These are phyloP conservation scores for Blastobotrys parvus DNA, from an alignment of 805 yeast genomes.

Conservation along the genomic window DNA sequence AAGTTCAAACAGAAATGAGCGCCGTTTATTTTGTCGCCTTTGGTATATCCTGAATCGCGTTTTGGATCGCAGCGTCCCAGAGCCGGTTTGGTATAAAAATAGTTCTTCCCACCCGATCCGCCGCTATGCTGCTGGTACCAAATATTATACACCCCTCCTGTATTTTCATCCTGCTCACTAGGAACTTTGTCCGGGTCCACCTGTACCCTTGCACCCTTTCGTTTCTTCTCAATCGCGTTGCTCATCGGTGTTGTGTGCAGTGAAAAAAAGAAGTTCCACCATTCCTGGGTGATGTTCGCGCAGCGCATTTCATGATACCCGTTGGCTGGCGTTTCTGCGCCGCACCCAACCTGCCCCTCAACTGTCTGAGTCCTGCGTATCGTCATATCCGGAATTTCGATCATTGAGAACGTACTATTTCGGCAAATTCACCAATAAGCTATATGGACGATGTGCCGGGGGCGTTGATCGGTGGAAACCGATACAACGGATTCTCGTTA, in stretches of 20 bases:
- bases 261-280: conserved; percentile 5
- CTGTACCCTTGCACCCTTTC: conserved; percentile 54
- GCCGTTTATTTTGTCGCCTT: conserved; percentile 44
- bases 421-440: too few species aligned
- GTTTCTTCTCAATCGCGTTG: conserved; percentile 2
- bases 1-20: conserved; percentile 70
- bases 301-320: too few species aligned
- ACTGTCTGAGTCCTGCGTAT: too few species aligned
- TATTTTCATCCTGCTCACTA: conserved; percentile 36
- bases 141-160: conserved; percentile 50
- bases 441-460: too few species aligned
- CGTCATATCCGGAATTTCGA: too few species aligned
- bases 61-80: conserved; percentile 52
- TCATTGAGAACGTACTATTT: too few species aligned
- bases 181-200: conserved; percentile 39
- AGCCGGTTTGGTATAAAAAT: conserved; percentile 35
- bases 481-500: too few species aligned
- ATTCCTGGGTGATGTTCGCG: too few species aligned
- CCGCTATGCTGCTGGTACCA: conserved; percentile 92
- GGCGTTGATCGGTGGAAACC: too few species aligned
- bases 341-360: too few species aligned
- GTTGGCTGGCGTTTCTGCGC: too few species aligned
- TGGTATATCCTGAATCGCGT: conserved; percentile 68
- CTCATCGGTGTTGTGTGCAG: not conserved
- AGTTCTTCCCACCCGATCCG: conserved; percentile 36